Evolutionary conservation across 2,329 filamentous ascomycete genomes (phyloP).

Genomic region (Fonsecaea pedrosoi): DNA sequence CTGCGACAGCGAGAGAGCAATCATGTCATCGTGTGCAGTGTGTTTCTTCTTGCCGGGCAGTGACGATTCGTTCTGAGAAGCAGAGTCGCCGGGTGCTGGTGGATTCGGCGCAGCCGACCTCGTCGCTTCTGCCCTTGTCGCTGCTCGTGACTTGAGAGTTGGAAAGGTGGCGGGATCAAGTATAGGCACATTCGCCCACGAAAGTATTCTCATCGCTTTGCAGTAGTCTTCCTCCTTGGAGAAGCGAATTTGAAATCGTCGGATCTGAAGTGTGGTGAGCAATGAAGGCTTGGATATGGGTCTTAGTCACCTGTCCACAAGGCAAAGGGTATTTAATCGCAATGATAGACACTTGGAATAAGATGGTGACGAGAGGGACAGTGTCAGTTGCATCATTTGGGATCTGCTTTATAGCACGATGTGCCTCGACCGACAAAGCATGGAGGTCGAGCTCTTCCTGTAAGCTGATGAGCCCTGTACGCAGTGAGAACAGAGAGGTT

Average conservation of each 20-base stretch:
- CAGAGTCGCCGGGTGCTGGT: slow-evolving; percentile 29
- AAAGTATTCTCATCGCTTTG: slow-evolving; percentile 50
- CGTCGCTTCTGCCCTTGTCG: neutral
- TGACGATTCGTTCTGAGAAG: slow-evolving; percentile 25
- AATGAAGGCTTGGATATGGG: slow-evolving; percentile 28
- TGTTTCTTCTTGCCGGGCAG: neutral
- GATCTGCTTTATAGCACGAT: slow-evolving; percentile 30
- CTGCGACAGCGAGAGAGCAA: neutral
- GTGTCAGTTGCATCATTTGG: slow-evolving; percentile 16
- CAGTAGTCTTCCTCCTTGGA: slow-evolving; percentile 50
- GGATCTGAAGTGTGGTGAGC: slow-evolving; percentile 46
- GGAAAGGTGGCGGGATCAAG: slow-evolving; percentile 47
- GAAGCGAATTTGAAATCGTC: slow-evolving; percentile 56
- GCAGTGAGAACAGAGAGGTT: neutral
- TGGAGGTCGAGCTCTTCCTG: slow-evolving; percentile 54
- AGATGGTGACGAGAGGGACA: slow-evolving; percentile 48
- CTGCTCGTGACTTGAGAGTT: slow-evolving; percentile 33
- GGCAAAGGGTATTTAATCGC: slow-evolving; percentile 52
- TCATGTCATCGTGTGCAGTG: neutral
- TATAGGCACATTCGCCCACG: slow-evolving; percentile 52
- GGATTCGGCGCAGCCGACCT: neutral
- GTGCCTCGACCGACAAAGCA: slow-evolving; percentile 43
- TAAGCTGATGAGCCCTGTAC: slow-evolving; percentile 25
- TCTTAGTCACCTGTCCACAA: slow-evolving; percentile 42
- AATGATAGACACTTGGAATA: slow-evolving; percentile 54